Base-by-base conservation (phyloP, 176 grass and related monocot genomes). In the Eremochloa ophiuroides region DNA sequence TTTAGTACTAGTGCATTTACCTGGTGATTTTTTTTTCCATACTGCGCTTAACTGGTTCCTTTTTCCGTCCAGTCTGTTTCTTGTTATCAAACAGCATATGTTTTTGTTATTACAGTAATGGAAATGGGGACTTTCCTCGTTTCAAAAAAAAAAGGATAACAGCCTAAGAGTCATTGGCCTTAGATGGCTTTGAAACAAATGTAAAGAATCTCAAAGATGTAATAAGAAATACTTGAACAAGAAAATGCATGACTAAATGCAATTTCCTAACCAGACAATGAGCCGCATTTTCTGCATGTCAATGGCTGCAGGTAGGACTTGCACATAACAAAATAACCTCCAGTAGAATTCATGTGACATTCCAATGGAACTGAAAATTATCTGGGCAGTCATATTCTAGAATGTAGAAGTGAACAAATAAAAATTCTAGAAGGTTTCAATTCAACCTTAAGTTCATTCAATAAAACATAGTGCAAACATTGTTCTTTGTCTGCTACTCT, bases 301-400 rank as follows among this genome's bases (percentile, higher is more conserved):
- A 79, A 71, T 23, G 35, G 34, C 48, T 85, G 47, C 48, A 81
- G 47, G 66, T 63, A 50, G 80, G 62, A 53, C 44, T 48, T n/a
- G 73, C 69, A 85, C 82, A 91, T 10, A 87, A 84, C 39, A 81
- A 85, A 41, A 78, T 33, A n/a, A 53, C 83, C 79, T 77, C 78
- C 67, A 84, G 55, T 40, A 22, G 50, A 34, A 69, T 43, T 81
- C 26, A 81, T 2, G 1, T 8, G 1, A 70, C 16, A 69, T 34
- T 47, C 33, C 41, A 64, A 40, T 40, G 41, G 12, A 81, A 11
- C 66, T 27, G 30, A 53, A 5, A 69, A 39, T 15, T 38, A 30
- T 42, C 11, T 42, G 17, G 48, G 8, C 14, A 81, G 34, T 56
- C 3, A 43, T 71, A 71, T 42, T 58, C 27, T 62, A 72, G 41